Evolutionary conservation across 106 monocot species (phyloP), one percentile per base, ranked within the genome.

Genomic region (Phalaenopsis aphrodite): DNA sequence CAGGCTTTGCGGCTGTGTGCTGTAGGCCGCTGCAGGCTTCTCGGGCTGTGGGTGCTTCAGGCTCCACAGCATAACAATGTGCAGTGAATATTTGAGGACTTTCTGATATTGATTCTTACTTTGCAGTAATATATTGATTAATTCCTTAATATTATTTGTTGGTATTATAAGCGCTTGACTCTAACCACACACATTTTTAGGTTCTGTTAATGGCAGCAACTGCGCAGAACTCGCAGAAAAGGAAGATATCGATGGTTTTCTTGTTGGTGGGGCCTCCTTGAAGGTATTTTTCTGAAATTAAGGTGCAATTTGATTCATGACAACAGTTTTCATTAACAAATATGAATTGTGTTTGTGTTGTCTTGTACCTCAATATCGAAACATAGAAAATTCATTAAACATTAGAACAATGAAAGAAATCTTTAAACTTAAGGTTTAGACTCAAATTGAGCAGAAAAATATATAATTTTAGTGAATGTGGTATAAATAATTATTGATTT

Each of bases 241-340:
- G 73, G 83, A 83, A 74, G 83, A 83, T 78, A 83, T 83, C 55
- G 83, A 83, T 83, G 83, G 83, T 42, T 83, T 83, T 58, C 73
- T 83, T 55, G 83, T 83, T 42, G 83, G 83, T 55, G 83, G 83
- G 55, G 83, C 83, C 73, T 83, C 83, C 52, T 78, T 83, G 78
- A 83, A 83, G 83, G 83, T 83, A 83, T 24, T 41, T 4, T 72
- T 42, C 24, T 17, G 49, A 45, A 8, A 48, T 48, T 10, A 8
- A 48, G 10, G 48, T 8, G 48, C 48, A 48, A 1, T 48, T 48
- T 48, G 48, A 48, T 48, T 8, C 8, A 48, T 48, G 69, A 1
- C 36, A 11, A 11, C 7, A 38, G 69, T n/a, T 61, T 61, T 61
- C 61, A 61, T 61, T 18, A 61, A n/a, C n/a, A 61, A 61, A 23